A percentile compares a stretch with the other conserved stretches of the same genome.
Conservation (phyloP, 78 protist species). For the Cavenderia fasciculata region DNA sequence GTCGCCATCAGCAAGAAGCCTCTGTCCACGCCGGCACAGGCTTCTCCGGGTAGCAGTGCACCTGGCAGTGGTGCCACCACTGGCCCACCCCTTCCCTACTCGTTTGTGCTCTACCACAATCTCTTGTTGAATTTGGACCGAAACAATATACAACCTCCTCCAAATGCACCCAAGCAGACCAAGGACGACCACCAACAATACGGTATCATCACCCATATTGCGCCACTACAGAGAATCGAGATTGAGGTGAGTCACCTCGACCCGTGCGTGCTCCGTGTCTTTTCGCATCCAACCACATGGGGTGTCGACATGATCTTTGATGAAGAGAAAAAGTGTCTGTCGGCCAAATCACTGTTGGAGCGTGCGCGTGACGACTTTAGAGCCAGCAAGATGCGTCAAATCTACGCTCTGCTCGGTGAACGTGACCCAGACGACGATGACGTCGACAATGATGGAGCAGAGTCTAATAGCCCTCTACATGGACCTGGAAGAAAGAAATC, state of each 20-base stretch:
- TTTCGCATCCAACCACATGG: slow-evolving; percentile 70
- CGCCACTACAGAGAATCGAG: slow-evolving; percentile 62
- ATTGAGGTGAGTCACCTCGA: slow-evolving; percentile 57
- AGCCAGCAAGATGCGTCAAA: slow-evolving; percentile 72
- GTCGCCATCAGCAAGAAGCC: no score
- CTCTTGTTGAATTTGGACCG: slow-evolving; percentile 34
- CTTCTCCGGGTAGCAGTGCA: no score
- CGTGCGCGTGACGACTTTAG: slow-evolving; percentile 54
- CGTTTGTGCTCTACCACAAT: slow-evolving; percentile 39
- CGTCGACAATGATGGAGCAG: background rate
- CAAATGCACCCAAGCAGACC: background rate
- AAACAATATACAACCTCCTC: background rate
- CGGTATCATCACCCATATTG: slow-evolving; percentile 53
- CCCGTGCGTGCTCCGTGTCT: slow-evolving; percentile 24
- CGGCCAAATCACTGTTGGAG: slow-evolving; percentile 53
- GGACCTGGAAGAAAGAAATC: background rate
- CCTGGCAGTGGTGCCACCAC: background rate
- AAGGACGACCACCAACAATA: background rate
- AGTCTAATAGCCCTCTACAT: background rate
- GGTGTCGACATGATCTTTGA: slow-evolving; percentile 72
- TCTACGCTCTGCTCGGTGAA: slow-evolving; percentile 63
- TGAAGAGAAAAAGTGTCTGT: slow-evolving; percentile 9
- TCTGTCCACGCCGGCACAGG: slow-evolving; percentile 7
- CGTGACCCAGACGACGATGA: slow-evolving; percentile 66
- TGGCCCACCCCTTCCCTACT: slow-evolving; percentile 17